phyloP scores from a whole-genome alignment of 306 rosid species.

The Trifolium fragiferum region DNA sequence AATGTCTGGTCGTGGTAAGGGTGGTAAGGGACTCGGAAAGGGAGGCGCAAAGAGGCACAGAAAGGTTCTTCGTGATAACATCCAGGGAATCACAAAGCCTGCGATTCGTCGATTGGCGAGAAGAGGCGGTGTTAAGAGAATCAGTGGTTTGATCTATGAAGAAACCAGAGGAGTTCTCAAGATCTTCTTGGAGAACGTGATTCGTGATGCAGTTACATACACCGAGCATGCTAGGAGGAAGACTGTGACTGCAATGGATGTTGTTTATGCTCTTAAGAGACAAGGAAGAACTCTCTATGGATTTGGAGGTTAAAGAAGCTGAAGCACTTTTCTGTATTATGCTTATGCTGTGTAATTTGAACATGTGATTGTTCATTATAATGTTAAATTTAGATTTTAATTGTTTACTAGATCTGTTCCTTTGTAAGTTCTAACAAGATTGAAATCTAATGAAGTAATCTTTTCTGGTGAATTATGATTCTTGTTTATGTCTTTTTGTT shows the following conservation, averaged over 20 bases:
- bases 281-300: conserved; percentile 41
- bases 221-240: conserved; percentile 38
- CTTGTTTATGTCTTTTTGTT: too few relatives aligned
- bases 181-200: conserved; percentile 43
- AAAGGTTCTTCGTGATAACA: conserved; percentile 43
- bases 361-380: background rate
- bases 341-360: background rate
- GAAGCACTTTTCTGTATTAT: background rate
- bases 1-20: conserved; percentile 46
- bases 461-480: too few relatives aligned
- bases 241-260: conserved; percentile 38
- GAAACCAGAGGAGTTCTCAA: conserved; percentile 44
- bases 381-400: background rate
- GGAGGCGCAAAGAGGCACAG: conserved; percentile 51
- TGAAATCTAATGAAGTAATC: too few relatives aligned
- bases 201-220: conserved; percentile 37
- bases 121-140: conserved; percentile 46
- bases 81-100: conserved; percentile 46
- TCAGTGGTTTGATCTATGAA: conserved; percentile 43
- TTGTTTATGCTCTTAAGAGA: conserved; percentile 31
- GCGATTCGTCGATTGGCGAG: conserved; percentile 46
- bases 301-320: conserved; percentile 15
- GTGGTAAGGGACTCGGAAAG: conserved; percentile 42
- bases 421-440: too few relatives aligned
- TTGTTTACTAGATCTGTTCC: too few relatives aligned